Evolutionary conservation across 768 basidiomycete genomes (phyloP).

Genomic region (Lactifluus subvellereus): DNA sequence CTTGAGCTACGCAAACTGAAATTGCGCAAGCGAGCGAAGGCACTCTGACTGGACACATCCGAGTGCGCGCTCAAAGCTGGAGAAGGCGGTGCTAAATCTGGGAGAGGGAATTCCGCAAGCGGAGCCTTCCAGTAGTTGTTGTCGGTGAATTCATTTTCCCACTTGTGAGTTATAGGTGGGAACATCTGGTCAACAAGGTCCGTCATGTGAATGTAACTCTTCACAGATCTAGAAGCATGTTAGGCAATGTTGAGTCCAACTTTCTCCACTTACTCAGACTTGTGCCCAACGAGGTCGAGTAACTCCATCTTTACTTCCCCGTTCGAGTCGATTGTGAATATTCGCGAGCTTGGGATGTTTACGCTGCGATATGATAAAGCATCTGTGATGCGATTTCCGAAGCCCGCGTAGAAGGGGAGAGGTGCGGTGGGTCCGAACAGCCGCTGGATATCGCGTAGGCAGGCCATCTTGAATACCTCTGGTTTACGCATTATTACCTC

Average conservation of each 20-base stretch:
- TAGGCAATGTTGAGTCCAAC: neutral
- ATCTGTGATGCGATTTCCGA: constrained; percentile 97
- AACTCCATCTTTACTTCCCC: constrained; percentile 98
- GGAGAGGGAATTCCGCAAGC: constrained; percentile 70
- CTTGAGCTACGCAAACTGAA: constrained; percentile 60
- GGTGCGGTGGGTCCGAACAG: constrained; percentile 69
- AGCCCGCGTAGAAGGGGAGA: constrained; percentile 93
- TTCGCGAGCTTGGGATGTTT: constrained; percentile 86
- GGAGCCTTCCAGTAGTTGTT: constrained; percentile 94
- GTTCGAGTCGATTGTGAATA: constrained; percentile 93
- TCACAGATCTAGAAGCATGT: constrained; percentile 10
- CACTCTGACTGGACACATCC: constrained; percentile 70
- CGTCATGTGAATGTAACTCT: constrained; percentile 95
- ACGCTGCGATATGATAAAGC: constrained; percentile 97
- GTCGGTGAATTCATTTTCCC: constrained; percentile 88
- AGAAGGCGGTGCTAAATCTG: constrained; percentile 79
- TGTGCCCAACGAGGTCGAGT: constrained; percentile 93
- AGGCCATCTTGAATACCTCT: constrained; percentile 99
- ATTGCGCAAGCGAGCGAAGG: constrained; percentile 69
- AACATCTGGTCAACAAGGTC: constrained; percentile 99
- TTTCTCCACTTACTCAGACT: constrained; percentile 67
- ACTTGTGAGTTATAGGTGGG: constrained; percentile 88
- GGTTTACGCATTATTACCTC: constrained; percentile 99
- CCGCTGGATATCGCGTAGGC: constrained; percentile 88
- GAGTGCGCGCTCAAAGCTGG: constrained; percentile 93